These are phyloP conservation scores for Magnolia sinica DNA, from an alignment of 164 flowering plant genomes.

Conservation along the genomic window DNA sequence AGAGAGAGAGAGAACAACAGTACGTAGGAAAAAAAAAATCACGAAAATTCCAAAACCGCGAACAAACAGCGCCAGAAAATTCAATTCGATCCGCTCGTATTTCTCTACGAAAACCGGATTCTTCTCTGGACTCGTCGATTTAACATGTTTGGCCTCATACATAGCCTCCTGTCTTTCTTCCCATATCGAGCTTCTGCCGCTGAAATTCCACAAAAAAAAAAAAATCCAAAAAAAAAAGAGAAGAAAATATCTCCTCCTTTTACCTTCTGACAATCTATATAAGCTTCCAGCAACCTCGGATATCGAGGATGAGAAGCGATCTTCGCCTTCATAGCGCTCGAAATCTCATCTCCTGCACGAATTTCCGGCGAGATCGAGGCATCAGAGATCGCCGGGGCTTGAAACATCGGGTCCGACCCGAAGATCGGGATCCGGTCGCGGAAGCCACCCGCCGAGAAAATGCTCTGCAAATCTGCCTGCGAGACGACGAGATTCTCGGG, in stretches of 20 bases:
- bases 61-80: background rate
- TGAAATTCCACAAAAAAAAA: too few species aligned
- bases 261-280: constrained; percentile 92
- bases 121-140: too few species aligned
- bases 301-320: constrained; percentile 87
- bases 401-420: constrained; percentile 47
- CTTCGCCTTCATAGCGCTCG: constrained; percentile 56
- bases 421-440: constrained; percentile 32
- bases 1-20: background rate
- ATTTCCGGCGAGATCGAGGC: constrained; percentile 31
- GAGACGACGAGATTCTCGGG: constrained; percentile 43
- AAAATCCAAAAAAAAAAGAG: too few species aligned
- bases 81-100: background rate
- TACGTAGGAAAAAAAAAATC: background rate
- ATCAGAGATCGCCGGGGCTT: constrained; percentile 15
- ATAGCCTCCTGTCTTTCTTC: too few species aligned
- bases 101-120: background rate
- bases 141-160: too few species aligned
- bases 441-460: constrained; percentile 17
- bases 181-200: too few species aligned
- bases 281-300: constrained; percentile 75
- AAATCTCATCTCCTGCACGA: constrained; percentile 24
- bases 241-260: background rate
- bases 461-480: constrained; percentile 24
- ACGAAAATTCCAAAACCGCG: background rate